phyloP scores from a whole-genome alignment of 371 early-diverging fungal species.

The Syncephalastrum contaminatum region DNA sequence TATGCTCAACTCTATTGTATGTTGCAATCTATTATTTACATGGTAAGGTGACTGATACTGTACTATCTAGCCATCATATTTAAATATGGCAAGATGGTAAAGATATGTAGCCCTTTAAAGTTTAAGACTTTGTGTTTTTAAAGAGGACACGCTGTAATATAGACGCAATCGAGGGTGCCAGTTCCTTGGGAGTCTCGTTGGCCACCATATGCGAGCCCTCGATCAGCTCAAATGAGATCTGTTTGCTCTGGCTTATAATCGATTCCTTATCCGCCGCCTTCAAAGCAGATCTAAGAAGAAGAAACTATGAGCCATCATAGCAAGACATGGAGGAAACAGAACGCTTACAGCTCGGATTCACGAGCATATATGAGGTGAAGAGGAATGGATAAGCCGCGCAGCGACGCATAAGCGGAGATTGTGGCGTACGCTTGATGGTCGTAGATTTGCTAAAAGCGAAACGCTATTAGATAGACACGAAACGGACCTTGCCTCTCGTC shows the following conservation, averaged over 20 bases:
- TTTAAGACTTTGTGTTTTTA: no score
- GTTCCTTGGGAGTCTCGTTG: slow-evolving; percentile 25
- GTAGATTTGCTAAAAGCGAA: slow-evolving; percentile 20
- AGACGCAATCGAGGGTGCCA: background rate
- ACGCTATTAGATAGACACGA: background rate
- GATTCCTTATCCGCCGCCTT: no score
- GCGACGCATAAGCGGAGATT: slow-evolving; percentile 10
- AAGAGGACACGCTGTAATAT: no score
- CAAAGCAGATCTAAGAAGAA: no score
- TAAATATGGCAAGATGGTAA: no score
- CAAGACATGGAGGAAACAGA: no score
- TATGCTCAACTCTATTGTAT: no score
- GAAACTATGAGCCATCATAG: no score
- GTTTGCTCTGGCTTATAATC: slow-evolving; percentile 7
- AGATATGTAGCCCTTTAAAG: no score
- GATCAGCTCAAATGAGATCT: slow-evolving; percentile 19
- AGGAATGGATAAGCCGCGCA: slow-evolving; percentile 13
- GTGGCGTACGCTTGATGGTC: slow-evolving; percentile 8
- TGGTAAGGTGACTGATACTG: no score
- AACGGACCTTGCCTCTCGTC: background rate
- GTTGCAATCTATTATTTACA: no score
- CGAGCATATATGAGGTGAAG: slow-evolving; percentile 18
- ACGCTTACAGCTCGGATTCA: slow-evolving; percentile 20
- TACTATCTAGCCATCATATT: no score
- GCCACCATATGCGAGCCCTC: slow-evolving; percentile 42